Evolutionary conservation across 148 eudicot species (phyloP).

Genomic region (Fagopyrum tataricum): DNA sequence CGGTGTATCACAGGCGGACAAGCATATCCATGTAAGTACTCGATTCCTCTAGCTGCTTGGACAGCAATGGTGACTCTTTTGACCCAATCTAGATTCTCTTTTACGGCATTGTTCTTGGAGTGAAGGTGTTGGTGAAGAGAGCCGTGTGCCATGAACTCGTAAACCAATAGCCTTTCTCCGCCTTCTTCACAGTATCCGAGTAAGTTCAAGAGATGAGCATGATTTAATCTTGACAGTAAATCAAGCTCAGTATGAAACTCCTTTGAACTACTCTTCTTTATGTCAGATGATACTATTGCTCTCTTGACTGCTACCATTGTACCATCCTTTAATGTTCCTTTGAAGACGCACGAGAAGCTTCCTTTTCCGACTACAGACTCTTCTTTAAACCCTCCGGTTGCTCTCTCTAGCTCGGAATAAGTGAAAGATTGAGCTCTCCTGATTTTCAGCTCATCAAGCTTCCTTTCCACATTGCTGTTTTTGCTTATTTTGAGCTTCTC

Average conservation of each 20-base stretch:
- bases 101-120: conserved; percentile 43
- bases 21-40: conserved; percentile 92
- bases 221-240: conserved; percentile 71
- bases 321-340: conserved; percentile 75
- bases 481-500: conserved; percentile 27
- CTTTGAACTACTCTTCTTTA: conserved; percentile 77
- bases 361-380: conserved; percentile 86
- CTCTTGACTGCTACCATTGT: conserved; percentile 78
- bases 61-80: conserved; percentile 87
- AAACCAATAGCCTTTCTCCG: conserved; percentile 73
- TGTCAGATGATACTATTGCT: conserved; percentile 70
- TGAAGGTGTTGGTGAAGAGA: conserved; percentile 87
- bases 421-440: conserved; percentile 61
- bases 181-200: conserved; percentile 97
- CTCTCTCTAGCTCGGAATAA: conserved; percentile 72
- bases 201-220: conserved; percentile 81
- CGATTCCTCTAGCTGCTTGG: conserved; percentile 94
- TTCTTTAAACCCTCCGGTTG: conserved; percentile 70
- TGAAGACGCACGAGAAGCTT: conserved; percentile 91
- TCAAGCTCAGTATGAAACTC: conserved; percentile 89
- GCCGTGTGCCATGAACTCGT: conserved; percentile 96
- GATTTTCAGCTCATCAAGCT: conserved; percentile 64
- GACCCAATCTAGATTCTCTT: conserved; percentile 82
- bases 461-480: conserved; percentile 30
- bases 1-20: conserved; percentile 97